Percentiles rank a stretch among this genome's conserved stretches.
These are phyloP conservation scores for Rhodosporidiobolus odoratus DNA, from an alignment of 768 basidiomycete genomes.

Conservation along the genomic window DNA sequence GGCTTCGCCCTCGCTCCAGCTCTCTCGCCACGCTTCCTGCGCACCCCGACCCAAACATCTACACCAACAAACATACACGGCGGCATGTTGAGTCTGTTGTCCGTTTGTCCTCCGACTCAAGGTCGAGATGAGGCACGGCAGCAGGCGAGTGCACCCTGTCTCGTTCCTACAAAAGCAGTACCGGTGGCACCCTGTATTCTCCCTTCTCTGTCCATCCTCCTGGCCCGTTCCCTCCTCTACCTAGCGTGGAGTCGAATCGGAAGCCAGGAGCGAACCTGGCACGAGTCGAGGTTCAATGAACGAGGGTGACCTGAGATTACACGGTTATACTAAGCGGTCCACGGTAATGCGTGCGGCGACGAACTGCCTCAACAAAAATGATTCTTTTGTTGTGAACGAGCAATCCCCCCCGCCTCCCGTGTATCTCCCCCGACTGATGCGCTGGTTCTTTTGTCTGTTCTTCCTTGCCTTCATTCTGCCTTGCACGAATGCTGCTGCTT, in stretches of 20 bases:
- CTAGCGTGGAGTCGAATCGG: no score
- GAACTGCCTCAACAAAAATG: conserved; percentile 1
- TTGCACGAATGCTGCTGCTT: no score
- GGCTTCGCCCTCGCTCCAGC: background rate
- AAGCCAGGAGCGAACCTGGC: no score
- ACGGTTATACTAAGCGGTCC: conserved; percentile 29
- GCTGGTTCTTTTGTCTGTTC: background rate
- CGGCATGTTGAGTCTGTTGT: no score
- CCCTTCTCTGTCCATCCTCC: background rate
- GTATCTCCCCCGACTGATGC: conserved; percentile 19
- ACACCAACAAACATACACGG: background rate
- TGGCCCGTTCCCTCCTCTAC: no score
- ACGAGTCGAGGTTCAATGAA: background rate
- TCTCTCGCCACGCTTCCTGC: background rate
- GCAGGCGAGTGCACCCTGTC: no score
- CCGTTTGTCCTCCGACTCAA: no score
- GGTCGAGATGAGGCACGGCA: no score
- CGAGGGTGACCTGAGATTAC: conserved; percentile 20
- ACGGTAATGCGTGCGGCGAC: conserved; percentile 33
- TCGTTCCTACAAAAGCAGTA: background rate
- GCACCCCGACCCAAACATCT: background rate
- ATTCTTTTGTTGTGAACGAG: background rate
- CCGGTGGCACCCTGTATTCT: background rate
- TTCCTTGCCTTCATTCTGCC: background rate
- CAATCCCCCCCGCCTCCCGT: background rate